phyloP scores from a whole-genome alignment of 768 basidiomycete genomes.

The Hemileccinum impolitum region DNA sequence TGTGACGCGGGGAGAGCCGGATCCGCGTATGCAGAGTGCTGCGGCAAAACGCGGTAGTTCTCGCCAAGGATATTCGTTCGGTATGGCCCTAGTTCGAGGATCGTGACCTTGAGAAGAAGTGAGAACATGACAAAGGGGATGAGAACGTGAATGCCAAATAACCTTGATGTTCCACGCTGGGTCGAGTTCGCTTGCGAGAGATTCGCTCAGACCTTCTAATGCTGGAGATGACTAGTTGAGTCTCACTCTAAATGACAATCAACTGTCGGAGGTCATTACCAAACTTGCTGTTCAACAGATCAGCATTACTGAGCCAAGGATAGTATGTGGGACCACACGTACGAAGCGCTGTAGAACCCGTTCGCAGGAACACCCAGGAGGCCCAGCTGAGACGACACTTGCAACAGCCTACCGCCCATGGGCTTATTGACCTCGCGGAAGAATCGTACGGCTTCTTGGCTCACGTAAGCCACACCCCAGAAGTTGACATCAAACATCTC shows the following conservation, averaged over 20 bases:
- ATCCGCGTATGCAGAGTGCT: slow-evolving; percentile 20
- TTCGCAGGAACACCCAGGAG: slow-evolving; percentile 14
- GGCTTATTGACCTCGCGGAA: slow-evolving; percentile 40
- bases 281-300: slow-evolving; percentile 11
- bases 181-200: slow-evolving; percentile 9
- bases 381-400: slow-evolving; percentile 36
- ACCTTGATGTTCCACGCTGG: slow-evolving; percentile 21
- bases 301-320: background rate
- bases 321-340: background rate
- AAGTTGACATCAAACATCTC: slow-evolving; percentile 37
- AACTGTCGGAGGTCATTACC: slow-evolving; percentile 1
- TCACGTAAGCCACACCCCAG: slow-evolving; percentile 33
- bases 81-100: slow-evolving; percentile 17
- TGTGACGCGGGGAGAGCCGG: slow-evolving; percentile 3
- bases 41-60: background rate
- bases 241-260: background rate
- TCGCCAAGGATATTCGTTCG: slow-evolving; percentile 10
- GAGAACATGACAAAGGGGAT: background rate
- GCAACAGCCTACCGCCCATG: slow-evolving; percentile 36
- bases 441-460: slow-evolving; percentile 27
- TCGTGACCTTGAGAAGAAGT: slow-evolving; percentile 10
- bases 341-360: slow-evolving; percentile 29
- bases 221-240: slow-evolving; percentile 7
- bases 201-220: slow-evolving; percentile 15
- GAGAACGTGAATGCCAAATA: background rate